Base-by-base conservation (phyloP, 2,329 filamentous ascomycete species). In the Talaromyces albobiverticillius region DNA sequence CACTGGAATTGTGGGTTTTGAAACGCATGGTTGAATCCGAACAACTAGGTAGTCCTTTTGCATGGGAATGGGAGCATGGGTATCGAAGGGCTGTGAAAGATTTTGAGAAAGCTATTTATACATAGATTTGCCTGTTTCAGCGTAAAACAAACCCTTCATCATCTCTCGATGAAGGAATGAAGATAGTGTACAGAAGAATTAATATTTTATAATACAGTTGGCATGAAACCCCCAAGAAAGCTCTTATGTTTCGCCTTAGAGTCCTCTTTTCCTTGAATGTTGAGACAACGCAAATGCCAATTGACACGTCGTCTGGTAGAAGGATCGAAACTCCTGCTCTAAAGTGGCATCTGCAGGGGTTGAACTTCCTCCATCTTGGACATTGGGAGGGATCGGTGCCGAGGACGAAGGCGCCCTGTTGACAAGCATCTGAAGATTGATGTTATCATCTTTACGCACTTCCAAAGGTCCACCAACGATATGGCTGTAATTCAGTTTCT, bases 1-100 rank as follows among this genome's bases (percentile, higher is more conserved):
- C 76, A 64, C 57, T 82, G 38, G 81, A 85, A 55, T 59, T 83
- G n/a, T 85, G 82, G 82, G 66, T 78, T 13, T 67, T 79, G 63
- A 83, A 82, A 67, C 74, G 82, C 31, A 65, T 84, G 38, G 61
- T 73, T 29, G 80, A 84, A 58, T 76, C 73, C 54, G 77, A 77
- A 2, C 74, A 78, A 58, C 68, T 69, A 34, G 76, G 76, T 9
- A 67, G 69, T 16, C 50, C 60, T 18, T 69, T 66, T 53, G 62
- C 62, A 1, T 73, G 71, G 71, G 67, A 72, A 55, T 76, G 71
- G 70, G 73, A 76, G 49, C 67, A 70, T 50, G 72, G 72, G 2
- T 69, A 75, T 45, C 59, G 73, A 45, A 59, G 57, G 52, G 73
- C 70, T 1, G 59, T 71, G 14, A 55, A 41, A 18, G 65, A 66